phyloP scores from a whole-genome alignment of 805 yeast species.

The Vanderwaltozyma polyspora region DNA sequence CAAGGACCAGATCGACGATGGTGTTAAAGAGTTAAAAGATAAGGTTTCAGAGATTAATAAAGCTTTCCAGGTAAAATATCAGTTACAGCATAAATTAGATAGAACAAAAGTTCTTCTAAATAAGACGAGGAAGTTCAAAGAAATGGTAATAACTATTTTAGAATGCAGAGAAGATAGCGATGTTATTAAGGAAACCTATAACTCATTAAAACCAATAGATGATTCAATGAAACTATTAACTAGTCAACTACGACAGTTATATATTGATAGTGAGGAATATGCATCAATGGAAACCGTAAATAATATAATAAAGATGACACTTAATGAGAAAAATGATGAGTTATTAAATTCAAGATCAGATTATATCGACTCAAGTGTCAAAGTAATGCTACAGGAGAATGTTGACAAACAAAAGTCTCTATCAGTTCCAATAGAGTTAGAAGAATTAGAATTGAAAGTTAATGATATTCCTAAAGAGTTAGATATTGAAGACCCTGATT shows the following conservation, averaged over 20 bases:
- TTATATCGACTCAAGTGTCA: slow-evolving; percentile 6
- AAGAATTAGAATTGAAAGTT: background rate
- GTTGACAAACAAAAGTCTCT: background rate
- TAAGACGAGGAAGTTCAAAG: slow-evolving; percentile 17
- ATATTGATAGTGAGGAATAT: slow-evolving; percentile 18
- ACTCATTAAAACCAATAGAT: slow-evolving; percentile 20
- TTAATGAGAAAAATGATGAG: background rate
- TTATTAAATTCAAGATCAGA: slow-evolving; percentile 1
- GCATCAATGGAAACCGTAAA: slow-evolving; percentile 17
- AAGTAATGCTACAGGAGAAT: background rate
- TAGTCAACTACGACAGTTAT: slow-evolving; percentile 16
- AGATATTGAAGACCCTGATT: slow-evolving; percentile 1
- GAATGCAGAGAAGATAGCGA: slow-evolving; percentile 6
- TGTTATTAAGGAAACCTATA: slow-evolving; percentile 7
- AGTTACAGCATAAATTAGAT: slow-evolving; percentile 11
- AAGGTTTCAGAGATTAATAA: slow-evolving; percentile 15
- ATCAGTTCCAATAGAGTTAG: no score
- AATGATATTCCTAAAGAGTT: background rate
- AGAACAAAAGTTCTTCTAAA: slow-evolving; percentile 10
- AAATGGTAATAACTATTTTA: slow-evolving; percentile 5
- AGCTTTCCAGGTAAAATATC: slow-evolving; percentile 10
- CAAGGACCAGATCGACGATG: slow-evolving; percentile 4
- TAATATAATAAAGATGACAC: background rate
- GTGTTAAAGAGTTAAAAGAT: slow-evolving; percentile 8
- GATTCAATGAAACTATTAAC: slow-evolving; percentile 19